Conservation (phyloP, 1,139 yeast species). For the Hanseniaspora gamundiae region DNA sequence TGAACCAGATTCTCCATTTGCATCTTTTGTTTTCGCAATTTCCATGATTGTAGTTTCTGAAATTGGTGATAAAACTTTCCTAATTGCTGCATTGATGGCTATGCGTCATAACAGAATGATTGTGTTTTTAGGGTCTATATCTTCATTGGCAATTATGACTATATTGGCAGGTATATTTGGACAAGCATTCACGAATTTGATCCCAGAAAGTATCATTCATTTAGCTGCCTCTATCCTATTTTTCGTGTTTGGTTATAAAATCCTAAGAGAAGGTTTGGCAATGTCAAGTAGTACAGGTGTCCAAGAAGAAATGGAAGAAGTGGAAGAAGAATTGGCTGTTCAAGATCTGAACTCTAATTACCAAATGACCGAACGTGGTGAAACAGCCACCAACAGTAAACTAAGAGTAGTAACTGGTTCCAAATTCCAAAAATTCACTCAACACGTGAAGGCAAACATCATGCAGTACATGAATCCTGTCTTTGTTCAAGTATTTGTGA, state of each 20-base stretch:
- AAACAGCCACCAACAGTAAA: conserved; percentile 8
- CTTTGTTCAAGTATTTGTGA: conserved; percentile 88
- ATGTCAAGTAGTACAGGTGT: conserved; percentile 81
- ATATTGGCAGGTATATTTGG: conserved; percentile 84
- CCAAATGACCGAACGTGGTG: conserved; percentile 48
- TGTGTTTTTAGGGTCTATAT: conserved; percentile 78
- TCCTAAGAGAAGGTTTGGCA: conserved; percentile 66
- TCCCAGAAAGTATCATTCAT: conserved; percentile 72
- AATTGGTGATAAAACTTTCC: conserved; percentile 92
- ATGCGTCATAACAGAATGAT: conserved; percentile 78
- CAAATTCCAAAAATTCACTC: conserved; percentile 8
- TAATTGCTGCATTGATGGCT: conserved; percentile 96
- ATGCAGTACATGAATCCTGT: conserved; percentile 66
- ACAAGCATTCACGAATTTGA: conserved; percentile 73
- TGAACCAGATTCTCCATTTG: conserved; percentile 5
- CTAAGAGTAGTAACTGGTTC: conserved; percentile 3
- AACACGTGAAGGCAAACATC: conserved; percentile 36
- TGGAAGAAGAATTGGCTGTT: conserved; percentile 80
- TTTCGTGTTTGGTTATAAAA: conserved; percentile 67
- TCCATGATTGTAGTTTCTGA: conserved; percentile 90
- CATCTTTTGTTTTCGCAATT: conserved; percentile 52
- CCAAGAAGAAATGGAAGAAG: conserved; percentile 92
- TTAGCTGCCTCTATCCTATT: conserved; percentile 72
- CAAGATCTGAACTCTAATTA: conserved; percentile 41
- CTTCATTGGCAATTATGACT: conserved; percentile 87